Evolutionary conservation across 2,329 filamentous ascomycete species (phyloP).

Genomic region (Diaporthe sp.): DNA sequence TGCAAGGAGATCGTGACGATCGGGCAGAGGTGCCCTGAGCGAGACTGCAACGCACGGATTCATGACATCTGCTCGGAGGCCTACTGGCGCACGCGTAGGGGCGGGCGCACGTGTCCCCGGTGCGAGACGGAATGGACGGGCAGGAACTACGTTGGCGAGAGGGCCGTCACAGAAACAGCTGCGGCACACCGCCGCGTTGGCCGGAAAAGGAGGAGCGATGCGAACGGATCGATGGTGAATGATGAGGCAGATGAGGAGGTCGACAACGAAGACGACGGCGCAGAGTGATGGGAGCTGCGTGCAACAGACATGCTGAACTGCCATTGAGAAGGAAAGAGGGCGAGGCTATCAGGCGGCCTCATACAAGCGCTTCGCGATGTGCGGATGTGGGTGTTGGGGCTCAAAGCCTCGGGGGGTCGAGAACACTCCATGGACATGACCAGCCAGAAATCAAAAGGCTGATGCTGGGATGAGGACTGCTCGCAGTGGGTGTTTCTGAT

Average conservation of each 20-base stretch:
- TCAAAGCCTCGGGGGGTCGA: not conserved
- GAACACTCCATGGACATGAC: not conserved
- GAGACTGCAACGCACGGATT: constrained; percentile 77
- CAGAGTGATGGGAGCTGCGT: constrained; percentile 24
- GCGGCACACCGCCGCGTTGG: constrained; percentile 61
- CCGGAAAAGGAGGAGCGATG: constrained; percentile 52
- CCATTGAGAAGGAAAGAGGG: not conserved
- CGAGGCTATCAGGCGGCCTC: not conserved
- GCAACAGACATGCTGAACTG: not conserved
- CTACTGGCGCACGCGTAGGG: constrained; percentile 74
- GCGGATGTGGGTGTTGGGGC: not conserved
- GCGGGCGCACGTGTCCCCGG: constrained; percentile 73
- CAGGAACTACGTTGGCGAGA: constrained; percentile 67
- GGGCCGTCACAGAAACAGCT: constrained; percentile 67
- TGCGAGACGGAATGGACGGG: constrained; percentile 67
- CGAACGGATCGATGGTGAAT: constrained; percentile 52
- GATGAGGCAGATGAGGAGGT: constrained; percentile 48
- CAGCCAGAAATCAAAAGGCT: not conserved
- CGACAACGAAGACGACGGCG: constrained; percentile 46
- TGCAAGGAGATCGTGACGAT: constrained; percentile 92
- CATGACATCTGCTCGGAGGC: constrained; percentile 83
- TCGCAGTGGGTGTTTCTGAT: not conserved
- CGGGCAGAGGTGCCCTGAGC: constrained; percentile 80
- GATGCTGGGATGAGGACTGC: not conserved
- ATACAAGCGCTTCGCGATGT: not conserved